Conservation (phyloP, 148 eudicot genomes). For the Vaccinium myrtillus region DNA sequence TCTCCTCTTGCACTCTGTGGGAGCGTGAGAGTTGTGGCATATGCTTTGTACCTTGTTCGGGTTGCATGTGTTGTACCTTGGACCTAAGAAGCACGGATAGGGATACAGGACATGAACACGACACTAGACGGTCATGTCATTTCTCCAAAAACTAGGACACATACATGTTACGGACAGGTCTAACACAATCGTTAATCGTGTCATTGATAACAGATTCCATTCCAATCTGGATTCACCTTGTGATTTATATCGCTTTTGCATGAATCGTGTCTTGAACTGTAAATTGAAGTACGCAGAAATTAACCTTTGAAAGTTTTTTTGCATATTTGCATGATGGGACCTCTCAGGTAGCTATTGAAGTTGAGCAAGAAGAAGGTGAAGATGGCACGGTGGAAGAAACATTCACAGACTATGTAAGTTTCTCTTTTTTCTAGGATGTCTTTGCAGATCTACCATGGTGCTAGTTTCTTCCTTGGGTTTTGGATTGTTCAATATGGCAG, state of each 20-base stretch:
- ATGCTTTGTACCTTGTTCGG: neutral
- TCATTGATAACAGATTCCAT: neutral
- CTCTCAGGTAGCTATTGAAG: conserved; percentile 73
- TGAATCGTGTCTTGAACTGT: neutral
- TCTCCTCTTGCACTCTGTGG: neutral
- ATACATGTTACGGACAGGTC: neutral
- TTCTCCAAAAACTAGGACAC: neutral
- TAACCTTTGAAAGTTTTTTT: neutral
- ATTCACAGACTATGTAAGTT: conserved; percentile 77
- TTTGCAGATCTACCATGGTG: neutral
- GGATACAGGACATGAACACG: neutral
- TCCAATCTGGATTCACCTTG: neutral
- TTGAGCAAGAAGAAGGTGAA: conserved; percentile 80
- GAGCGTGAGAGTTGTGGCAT: neutral
- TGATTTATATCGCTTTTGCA: neutral
- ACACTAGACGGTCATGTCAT: neutral
- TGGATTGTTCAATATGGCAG: neutral
- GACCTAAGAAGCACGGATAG: neutral
- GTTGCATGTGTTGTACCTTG: neutral
- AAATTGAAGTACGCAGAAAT: neutral
- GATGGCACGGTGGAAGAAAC: conserved; percentile 93
- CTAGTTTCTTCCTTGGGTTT: neutral
- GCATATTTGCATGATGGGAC: neutral
- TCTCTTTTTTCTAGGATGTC: neutral
- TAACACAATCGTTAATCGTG: neutral